Percentiles rank a stretch among this genome's conserved stretches.
Conservation (phyloP, 176 grass and related monocot genomes). For the Oryza meridionalis region DNA sequence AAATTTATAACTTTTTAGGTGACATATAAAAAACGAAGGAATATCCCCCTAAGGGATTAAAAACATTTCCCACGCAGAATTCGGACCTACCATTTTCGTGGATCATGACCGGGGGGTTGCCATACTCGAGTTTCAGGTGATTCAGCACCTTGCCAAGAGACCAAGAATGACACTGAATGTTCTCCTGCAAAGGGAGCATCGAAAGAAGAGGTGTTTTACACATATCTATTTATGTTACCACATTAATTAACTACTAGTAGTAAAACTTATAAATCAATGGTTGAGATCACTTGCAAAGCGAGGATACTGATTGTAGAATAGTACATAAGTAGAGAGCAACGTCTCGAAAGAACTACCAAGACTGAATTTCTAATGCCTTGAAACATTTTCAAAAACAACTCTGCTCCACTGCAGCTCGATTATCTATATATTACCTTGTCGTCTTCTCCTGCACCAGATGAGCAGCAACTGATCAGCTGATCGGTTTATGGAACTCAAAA, state of each 20-base stretch:
- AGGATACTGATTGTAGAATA: no score
- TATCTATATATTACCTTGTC: neutral
- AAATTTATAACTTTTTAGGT: no score
- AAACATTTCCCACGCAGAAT: neutral
- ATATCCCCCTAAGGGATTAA: no score
- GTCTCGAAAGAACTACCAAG: neutral
- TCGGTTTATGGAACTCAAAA: neutral
- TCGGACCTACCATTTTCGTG: constrained; percentile 65
- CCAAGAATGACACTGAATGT: constrained; percentile 36
- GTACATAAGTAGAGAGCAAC: no score
- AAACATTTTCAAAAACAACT: neutral
- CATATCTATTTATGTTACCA: neutral
- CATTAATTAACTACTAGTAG: no score
- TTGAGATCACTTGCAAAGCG: no score
- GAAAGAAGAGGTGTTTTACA: neutral
- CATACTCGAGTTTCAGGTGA: constrained; percentile 62
- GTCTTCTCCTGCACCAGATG: neutral
- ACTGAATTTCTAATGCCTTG: neutral
- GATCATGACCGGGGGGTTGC: constrained; percentile 65
- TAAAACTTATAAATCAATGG: no score
- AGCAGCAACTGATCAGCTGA: neutral
- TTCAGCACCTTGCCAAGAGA: constrained; percentile 64
- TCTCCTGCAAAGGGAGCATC: neutral
- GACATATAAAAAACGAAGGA: neutral
- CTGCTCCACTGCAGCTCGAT: neutral